These are phyloP conservation scores for Pichia rugopelliculosa DNA, from an alignment of 805 yeast genomes.

Conservation along the genomic window DNA sequence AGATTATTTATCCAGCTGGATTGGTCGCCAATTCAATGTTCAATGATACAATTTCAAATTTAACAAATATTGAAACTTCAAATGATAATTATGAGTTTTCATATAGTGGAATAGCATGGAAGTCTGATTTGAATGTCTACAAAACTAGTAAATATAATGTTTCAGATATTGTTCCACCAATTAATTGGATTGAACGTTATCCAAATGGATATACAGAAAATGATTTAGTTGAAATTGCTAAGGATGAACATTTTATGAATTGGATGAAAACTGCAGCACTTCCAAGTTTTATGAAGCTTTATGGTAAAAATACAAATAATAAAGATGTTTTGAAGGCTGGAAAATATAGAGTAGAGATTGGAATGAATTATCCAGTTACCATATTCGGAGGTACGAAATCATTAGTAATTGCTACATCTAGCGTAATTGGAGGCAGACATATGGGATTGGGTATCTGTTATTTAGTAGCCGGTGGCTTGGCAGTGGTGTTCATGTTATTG, in stretches of 20 bases:
- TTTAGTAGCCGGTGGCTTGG: slow-evolving; percentile 72
- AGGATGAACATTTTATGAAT: slow-evolving; percentile 82
- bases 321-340: slow-evolving; percentile 46
- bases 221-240: slow-evolving; percentile 67
- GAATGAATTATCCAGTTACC: slow-evolving; percentile 72
- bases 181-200: slow-evolving; percentile 71
- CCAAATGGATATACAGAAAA: slow-evolving; percentile 87
- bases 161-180: slow-evolving; percentile 82
- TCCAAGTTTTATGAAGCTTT: slow-evolving; percentile 81
- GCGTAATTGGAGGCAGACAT: slow-evolving; percentile 84
- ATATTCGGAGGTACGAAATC: slow-evolving; percentile 87
- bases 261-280: slow-evolving; percentile 98
- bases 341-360: slow-evolving; percentile 60
- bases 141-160: slow-evolving; percentile 64
- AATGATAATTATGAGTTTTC: slow-evolving; percentile 37
- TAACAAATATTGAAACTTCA: slow-evolving; percentile 24
- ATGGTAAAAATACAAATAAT: slow-evolving; percentile 59
- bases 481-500: slow-evolving; percentile 61
- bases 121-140: slow-evolving; percentile 63
- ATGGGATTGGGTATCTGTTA: slow-evolving; percentile 78
- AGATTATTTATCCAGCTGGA: slow-evolving; percentile 81
- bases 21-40: slow-evolving; percentile 87
- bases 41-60: slow-evolving; percentile 73
- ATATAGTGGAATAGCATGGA: slow-evolving; percentile 74
- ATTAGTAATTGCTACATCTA: slow-evolving; percentile 70